phyloP scores from a whole-genome alignment of 169 alveolate species.

The Plasmodium gonderi region DNA sequence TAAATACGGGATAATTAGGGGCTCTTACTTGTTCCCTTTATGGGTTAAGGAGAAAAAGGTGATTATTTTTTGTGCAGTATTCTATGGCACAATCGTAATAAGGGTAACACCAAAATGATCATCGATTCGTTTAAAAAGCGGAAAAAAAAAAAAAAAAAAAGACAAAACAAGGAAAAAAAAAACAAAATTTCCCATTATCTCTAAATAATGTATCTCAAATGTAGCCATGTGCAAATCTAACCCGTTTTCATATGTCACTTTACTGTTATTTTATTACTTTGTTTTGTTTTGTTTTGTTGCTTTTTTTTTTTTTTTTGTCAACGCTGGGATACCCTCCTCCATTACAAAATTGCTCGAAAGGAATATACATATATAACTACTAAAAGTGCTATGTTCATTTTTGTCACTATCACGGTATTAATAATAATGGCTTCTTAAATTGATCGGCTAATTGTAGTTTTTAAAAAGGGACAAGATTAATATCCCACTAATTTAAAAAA shows the following conservation, averaged over 20 bases:
- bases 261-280: too few species aligned
- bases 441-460: background rate
- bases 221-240: background rate
- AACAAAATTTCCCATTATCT: background rate
- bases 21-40: too few species aligned
- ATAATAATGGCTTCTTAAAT: background rate
- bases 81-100: background rate
- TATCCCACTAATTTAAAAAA: too few species aligned
- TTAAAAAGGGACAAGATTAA: background rate
- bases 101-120: background rate
- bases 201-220: background rate
- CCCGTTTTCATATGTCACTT: background rate
- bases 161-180: too few species aligned
- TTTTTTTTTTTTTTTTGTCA: background rate
- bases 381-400: too few species aligned
- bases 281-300: background rate
- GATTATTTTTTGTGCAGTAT: background rate
- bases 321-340: background rate
- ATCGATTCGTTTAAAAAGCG: background rate
- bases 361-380: background rate
- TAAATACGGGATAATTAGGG: background rate
- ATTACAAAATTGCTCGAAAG: background rate
- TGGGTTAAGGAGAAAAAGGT: too few species aligned
- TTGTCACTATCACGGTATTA: background rate
- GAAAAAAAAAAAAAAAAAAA: too few species aligned